phyloP scores from a whole-genome alignment of 176 grass and related monocot species.

The Pharus latifolius region DNA sequence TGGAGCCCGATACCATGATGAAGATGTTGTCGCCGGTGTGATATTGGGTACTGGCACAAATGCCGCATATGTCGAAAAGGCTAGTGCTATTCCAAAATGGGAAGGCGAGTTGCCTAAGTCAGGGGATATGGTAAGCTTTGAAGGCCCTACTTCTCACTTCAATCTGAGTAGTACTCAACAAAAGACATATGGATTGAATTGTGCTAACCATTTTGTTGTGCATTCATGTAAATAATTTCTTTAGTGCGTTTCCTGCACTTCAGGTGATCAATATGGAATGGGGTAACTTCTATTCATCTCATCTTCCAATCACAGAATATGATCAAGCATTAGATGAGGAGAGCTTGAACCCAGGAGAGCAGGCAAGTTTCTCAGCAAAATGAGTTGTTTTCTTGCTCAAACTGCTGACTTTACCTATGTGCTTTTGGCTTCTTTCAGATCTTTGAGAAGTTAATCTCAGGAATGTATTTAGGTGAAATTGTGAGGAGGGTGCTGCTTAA shows the following conservation, averaged over 20 bases:
- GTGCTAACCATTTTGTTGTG: not conserved
- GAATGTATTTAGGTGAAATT: conserved; percentile 86
- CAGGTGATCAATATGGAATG: conserved; percentile 96
- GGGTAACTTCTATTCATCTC: conserved; percentile 61
- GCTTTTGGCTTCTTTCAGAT: conserved; percentile 44
- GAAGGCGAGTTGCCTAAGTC: conserved; percentile 54
- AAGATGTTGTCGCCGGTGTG: conserved; percentile 67
- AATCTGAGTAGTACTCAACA: not conserved
- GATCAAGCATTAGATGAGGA: conserved; percentile 63
- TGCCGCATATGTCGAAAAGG: conserved; percentile 83
- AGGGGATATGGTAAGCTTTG: conserved; percentile 60
- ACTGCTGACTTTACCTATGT: not conserved
- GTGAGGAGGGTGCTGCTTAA: conserved; percentile 69
- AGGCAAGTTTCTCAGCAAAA: conserved; percentile 30
- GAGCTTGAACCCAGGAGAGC: conserved; percentile 75
- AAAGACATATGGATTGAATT: not conserved
- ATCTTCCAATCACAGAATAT: conserved; percentile 64
- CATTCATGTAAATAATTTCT: not conserved
- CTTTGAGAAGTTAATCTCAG: conserved; percentile 79
- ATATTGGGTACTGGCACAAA: conserved; percentile 94
- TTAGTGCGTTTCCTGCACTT: not conserved
- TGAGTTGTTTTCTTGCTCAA: not conserved
- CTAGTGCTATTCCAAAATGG: conserved; percentile 57
- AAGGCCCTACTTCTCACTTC: not conserved
- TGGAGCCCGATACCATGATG: conserved; percentile 65